phyloP scores from a whole-genome alignment of 495 filamentous ascomycete genomes.

The Hamigera avellanea region DNA sequence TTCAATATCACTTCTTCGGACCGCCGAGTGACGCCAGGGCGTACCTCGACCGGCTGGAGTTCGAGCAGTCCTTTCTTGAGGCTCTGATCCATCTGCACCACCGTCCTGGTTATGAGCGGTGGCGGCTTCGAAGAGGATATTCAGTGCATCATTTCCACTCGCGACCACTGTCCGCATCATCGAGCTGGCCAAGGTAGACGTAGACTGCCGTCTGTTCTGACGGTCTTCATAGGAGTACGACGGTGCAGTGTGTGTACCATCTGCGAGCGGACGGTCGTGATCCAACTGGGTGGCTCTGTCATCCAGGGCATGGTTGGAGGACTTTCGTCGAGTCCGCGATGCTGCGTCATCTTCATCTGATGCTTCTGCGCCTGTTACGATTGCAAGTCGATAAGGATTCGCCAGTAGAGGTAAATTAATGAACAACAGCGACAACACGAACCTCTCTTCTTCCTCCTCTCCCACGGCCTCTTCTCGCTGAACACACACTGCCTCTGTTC shows the following conservation, averaged over 20 bases:
- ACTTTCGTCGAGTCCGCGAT: slow-evolving; percentile 1
- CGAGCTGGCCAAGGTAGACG: slow-evolving; percentile 25
- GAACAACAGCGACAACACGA: slow-evolving; percentile 1
- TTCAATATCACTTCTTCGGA: not conserved
- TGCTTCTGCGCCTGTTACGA: slow-evolving; percentile 1
- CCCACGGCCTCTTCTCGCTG: slow-evolving; percentile 58
- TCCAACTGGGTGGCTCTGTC: not conserved
- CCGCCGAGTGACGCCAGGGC: not conserved
- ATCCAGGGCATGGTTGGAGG: slow-evolving; percentile 1
- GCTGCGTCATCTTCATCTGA: slow-evolving; percentile 1
- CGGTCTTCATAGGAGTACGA: not conserved
- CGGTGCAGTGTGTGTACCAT: not conserved
- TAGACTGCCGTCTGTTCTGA: slow-evolving; percentile 15
- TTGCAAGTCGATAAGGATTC: too few relatives aligned
- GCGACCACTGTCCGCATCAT: slow-evolving; percentile 40
- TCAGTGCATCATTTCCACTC: slow-evolving; percentile 41
- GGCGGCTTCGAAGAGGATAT: slow-evolving; percentile 42
- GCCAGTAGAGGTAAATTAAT: not conserved
- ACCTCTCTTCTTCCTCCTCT: slow-evolving; percentile 28
- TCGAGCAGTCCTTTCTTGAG: slow-evolving; percentile 5
- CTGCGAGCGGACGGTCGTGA: too few relatives aligned
- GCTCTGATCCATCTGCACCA: slow-evolving; percentile 7
- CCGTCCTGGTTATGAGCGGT: slow-evolving; percentile 25
- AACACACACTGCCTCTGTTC: slow-evolving; percentile 91
- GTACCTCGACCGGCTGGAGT: slow-evolving; percentile 2